These are phyloP conservation scores for Prunus dulcis DNA, from an alignment of 306 rosid genomes.

Conservation along the genomic window DNA sequence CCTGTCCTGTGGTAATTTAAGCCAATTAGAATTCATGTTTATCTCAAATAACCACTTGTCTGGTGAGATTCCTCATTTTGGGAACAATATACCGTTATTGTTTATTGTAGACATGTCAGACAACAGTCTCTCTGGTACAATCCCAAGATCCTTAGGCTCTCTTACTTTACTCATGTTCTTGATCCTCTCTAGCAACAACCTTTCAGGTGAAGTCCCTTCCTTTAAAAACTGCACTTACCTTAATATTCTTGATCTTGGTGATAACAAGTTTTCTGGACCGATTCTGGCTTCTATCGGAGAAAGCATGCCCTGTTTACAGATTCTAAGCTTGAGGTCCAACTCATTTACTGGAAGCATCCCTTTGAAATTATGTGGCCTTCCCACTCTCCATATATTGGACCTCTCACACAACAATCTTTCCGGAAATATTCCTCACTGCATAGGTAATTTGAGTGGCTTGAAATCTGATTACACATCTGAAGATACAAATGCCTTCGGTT, in stretches of 20 bases:
- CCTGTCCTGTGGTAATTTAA: conserved; percentile 5
- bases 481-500: background rate
- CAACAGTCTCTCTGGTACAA: conserved; percentile 15
- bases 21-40: background rate
- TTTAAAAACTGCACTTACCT: background rate
- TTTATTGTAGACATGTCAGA: conserved; percentile 7
- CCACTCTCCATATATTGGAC: conserved; percentile 9
- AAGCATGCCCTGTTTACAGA: background rate
- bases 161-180: background rate
- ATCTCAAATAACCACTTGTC: conserved; percentile 19
- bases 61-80: conserved; percentile 19
- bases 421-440: conserved; percentile 7
- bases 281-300: conserved; percentile 18
- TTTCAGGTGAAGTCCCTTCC: conserved; percentile 21
- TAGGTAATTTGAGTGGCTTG: conserved; percentile 11
- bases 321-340: conserved; percentile 19
- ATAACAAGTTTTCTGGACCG: conserved; percentile 9
- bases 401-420: background rate
- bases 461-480: background rate
- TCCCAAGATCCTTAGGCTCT: conserved; percentile 18
- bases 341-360: conserved; percentile 12
- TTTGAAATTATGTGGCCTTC: conserved; percentile 5
- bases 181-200: conserved; percentile 10
- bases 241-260: conserved; percentile 17
- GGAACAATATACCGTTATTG: background rate